Evolutionary conservation across 331 rosid genomes (phyloP).

Genomic region (Dryas integrifolia): DNA sequence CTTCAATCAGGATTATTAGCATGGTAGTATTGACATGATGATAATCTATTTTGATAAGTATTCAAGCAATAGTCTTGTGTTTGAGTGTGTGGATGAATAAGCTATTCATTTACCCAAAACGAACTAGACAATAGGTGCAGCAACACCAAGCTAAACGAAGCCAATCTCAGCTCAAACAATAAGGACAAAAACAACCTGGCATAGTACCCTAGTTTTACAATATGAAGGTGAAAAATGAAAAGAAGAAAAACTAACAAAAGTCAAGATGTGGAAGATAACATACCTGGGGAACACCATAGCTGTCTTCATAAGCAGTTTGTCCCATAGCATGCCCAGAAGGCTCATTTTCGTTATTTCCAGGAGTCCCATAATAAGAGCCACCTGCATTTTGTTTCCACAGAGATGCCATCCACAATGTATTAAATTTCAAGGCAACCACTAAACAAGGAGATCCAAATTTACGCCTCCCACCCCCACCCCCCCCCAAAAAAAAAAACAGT

Average conservation of each 20-base stretch:
- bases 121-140: not conserved
- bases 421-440: constrained; percentile 27
- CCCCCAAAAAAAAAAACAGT: constrained; percentile 21
- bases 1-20: not conserved
- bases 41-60: not conserved
- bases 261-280: constrained; percentile 34
- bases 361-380: constrained; percentile 71
- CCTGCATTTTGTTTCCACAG: constrained; percentile 44
- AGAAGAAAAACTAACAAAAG: not conserved
- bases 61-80: not conserved
- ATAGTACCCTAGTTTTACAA: not conserved
- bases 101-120: not conserved
- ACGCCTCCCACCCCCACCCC: constrained; percentile 1
- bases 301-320: constrained; percentile 78
- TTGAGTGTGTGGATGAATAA: not conserved
- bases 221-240: not conserved
- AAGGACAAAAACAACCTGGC: not conserved
- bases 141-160: not conserved
- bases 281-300: constrained; percentile 74
- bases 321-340: constrained; percentile 59
- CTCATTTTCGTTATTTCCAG: constrained; percentile 65
- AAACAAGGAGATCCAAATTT: constrained; percentile 7
- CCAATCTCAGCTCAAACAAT: not conserved
- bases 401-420: constrained; percentile 29
- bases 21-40: not conserved